Base-by-base conservation (phyloP, 768 basidiomycete genomes). In the Clitopilus passeckerianus region DNA sequence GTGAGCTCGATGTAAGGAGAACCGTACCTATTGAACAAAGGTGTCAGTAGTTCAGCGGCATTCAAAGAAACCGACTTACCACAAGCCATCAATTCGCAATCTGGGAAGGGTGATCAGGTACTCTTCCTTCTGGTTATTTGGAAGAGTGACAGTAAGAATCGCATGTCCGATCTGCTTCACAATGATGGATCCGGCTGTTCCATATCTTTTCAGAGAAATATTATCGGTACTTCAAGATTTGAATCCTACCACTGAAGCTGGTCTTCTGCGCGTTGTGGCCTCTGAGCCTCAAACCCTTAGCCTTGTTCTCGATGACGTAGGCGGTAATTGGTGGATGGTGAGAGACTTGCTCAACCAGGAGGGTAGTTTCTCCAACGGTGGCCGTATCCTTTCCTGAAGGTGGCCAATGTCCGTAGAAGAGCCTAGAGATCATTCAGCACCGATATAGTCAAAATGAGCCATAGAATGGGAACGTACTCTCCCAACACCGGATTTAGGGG, bases 101-200 rank as follows among this genome's bases (percentile, higher is more conserved):
- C 86, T 84, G 10, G 96, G 96, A 30, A 99, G 83, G 6, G 96
- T 98, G 68, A 99, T 91, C 56, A 99, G 77, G 75, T 90, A 98
- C 53, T 86, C 80, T 50, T 75, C 76, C 14, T 70, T 67, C 22
- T 59, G 33, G 2, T 85, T 87, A 6, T 75, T 72, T 1, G 85
- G 78, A 14, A 86, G 73, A 34, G 80, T 74, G 54, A 95, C 81
- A 4, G 86, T 90, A 30, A 99, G 77, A 24, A 90, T 74, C 0
- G 95, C 96, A 67, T 98, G 96, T 0, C 96, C 96, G 64, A 96
- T 90, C 73, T 99, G 96, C 74, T 91, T 94, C 57, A 99, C 96
- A 73, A 85, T 86, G 63, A 90, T 88, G 54, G 84, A 84, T 18
- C 87, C 87, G 61, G 78, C 86, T 86, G 50, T n/a, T n/a, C 5